Percentiles rank a stretch among this genome's conserved stretches.
phyloP scores from a whole-genome alignment of 305 asterid genomes.

The Solanum chacoense region DNA sequence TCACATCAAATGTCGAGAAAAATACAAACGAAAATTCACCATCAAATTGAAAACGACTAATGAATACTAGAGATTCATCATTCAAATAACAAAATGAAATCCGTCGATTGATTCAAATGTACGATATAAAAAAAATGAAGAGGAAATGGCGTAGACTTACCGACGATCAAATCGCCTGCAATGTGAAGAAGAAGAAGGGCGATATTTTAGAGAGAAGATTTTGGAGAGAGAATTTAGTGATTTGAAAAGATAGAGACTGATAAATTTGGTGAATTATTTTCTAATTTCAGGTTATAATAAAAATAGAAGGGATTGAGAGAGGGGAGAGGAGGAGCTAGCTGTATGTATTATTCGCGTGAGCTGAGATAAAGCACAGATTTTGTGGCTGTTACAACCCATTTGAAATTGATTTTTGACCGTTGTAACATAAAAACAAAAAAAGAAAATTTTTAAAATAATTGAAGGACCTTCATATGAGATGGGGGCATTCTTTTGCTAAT shows the following conservation, averaged over 20 bases:
- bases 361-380: constrained; percentile 5
- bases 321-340: neutral
- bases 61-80: neutral
- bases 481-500: neutral
- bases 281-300: neutral
- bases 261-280: neutral
- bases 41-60: neutral
- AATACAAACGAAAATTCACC: neutral
- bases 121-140: neutral
- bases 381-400: constrained; percentile 14
- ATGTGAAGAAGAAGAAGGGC: neutral
- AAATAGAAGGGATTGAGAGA: neutral
- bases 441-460: neutral
- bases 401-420: constrained; percentile 18
- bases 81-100: neutral
- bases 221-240: constrained; percentile 6
- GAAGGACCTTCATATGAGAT: neutral
- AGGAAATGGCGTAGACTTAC: neutral
- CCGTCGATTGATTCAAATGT: neutral
- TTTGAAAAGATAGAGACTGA: neutral
- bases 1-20: neutral
- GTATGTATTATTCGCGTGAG: neutral
- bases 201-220: neutral
- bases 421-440: constrained; percentile 8
- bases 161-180: constrained; percentile 9